A percentile compares a stretch with the other conserved stretches of the same genome.
Conservation (phyloP, 2,329 filamentous ascomycete genomes). For the Rasamsonia emersonii region DNA sequence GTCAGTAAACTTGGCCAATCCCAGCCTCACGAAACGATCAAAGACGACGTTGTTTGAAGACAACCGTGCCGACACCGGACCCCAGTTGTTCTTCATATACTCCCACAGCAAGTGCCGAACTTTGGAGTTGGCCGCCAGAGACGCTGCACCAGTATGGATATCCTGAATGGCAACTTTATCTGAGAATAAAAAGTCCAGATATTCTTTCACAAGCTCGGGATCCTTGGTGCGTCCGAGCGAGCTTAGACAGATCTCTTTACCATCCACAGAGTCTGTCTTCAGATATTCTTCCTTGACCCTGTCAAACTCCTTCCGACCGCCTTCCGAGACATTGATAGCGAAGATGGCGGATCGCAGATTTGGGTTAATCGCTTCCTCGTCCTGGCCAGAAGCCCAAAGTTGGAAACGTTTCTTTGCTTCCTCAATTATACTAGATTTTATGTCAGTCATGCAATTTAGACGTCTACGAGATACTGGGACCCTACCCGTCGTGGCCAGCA, state of each 20-base stretch:
- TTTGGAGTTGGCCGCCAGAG: constrained; percentile 63
- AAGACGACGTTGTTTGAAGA: constrained; percentile 76
- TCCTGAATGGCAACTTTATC: constrained; percentile 79
- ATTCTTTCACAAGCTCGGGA: constrained; percentile 55
- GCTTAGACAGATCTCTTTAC: constrained; percentile 74
- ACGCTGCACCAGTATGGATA: constrained; percentile 70
- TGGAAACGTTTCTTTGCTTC: constrained; percentile 75
- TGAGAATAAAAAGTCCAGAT: constrained; percentile 69
- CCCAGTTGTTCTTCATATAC: constrained; percentile 79
- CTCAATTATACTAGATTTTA: constrained; percentile 48
- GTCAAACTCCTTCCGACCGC: constrained; percentile 60
- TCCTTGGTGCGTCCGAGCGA: constrained; percentile 69
- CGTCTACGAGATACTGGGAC: constrained; percentile 13
- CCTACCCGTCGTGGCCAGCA: constrained; percentile 66
- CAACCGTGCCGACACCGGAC: constrained; percentile 60
- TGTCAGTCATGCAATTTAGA: constrained; percentile 7
- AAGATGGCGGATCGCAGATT: constrained; percentile 75
- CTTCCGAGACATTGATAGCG: constrained; percentile 66
- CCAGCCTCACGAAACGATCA: constrained; percentile 76
- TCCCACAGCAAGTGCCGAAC: constrained; percentile 72
- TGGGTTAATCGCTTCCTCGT: constrained; percentile 65
- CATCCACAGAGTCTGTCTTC: constrained; percentile 75
- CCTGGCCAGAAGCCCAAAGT: constrained; percentile 59
- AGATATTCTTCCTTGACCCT: constrained; percentile 79
- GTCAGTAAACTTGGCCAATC: constrained; percentile 70